Base-by-base conservation (phyloP, 495 filamentous ascomycete species). In the Penicillium robsamsonii region DNA sequence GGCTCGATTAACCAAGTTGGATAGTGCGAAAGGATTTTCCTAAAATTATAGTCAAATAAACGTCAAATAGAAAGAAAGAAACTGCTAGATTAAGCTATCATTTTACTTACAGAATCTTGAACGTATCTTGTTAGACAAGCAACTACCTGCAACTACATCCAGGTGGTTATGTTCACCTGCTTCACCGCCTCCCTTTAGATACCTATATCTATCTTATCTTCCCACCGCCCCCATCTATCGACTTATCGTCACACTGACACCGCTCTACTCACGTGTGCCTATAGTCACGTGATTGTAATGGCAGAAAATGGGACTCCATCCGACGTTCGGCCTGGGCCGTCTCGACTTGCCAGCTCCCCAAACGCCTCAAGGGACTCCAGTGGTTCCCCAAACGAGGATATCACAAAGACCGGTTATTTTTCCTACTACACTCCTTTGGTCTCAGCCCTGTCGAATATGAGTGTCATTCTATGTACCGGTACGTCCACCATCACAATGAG, bases 391-490 rank as follows among this genome's bases (percentile, higher is more conserved):
- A 6, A n/a, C 46, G 31, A 37, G 46, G 30, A 49, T 18, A 35
- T 25, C 46, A 15, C 17, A 5, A 25, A 37, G 17, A 47, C 13
- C 5, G 20, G 6, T 49, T 37, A 37, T 3, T 3, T 10, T n/a
- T 22, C n/a, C 15, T 25, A 30, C 18, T 30, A 38, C 25, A 30
- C 8, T 22, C n/a, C 22, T 25, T 25, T 31, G 37, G 25, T 4
- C n/a, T 17, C 9, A n/a, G 8, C 37, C 13, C 17, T 46, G n/a
- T 41, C 37, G 58, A 76, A 52, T 22, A 94, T 94, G 90, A 92
- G 89, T 57, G 90, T 94, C 58, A 92, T 94, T 67, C 84, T 94
- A 46, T 91, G 88, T 66, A 94, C 90, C 62, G 90, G 90, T 91
- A 76, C 67, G 83, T 71, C n/a, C 25, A 20, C 24, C 30, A 54